These are phyloP conservation scores for Taiozyma onychis DNA, from an alignment of 1,139 yeast genomes.

Conservation along the genomic window DNA sequence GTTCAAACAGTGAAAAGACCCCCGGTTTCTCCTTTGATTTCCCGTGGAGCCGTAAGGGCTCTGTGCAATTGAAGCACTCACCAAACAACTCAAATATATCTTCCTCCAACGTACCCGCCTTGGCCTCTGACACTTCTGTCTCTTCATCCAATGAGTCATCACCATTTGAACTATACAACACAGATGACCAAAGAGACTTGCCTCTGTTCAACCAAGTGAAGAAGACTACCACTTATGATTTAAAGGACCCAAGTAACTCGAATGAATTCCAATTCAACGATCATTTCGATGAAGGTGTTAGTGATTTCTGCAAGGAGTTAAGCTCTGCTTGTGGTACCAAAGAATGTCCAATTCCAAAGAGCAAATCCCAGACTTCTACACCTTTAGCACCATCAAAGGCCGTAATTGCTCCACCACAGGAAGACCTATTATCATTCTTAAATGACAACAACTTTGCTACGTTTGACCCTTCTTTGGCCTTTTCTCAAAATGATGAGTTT, in stretches of 20 bases:
- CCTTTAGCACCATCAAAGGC: slow-evolving; percentile 7
- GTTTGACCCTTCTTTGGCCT: slow-evolving; percentile 48
- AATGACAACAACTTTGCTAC: slow-evolving; percentile 36
- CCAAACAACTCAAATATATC: slow-evolving; percentile 4
- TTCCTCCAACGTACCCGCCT: slow-evolving; percentile 18
- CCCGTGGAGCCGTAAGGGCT: slow-evolving; percentile 30
- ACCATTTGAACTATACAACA: slow-evolving; percentile 21
- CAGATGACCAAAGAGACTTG: slow-evolving; percentile 16
- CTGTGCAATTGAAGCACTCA: slow-evolving; percentile 6
- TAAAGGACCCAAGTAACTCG: background rate
- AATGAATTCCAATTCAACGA: slow-evolving; percentile 32
- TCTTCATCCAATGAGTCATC: slow-evolving; percentile 20
- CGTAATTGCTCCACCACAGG: background rate
- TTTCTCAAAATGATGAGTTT: slow-evolving; percentile 22
- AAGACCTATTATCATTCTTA: slow-evolving; percentile 38
- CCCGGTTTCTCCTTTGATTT: slow-evolving; percentile 35
- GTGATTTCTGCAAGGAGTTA: slow-evolving; percentile 68
- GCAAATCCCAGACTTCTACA: slow-evolving; percentile 22
- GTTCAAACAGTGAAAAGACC: slow-evolving; percentile 4
- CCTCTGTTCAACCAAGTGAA: slow-evolving; percentile 18
- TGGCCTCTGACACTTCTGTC: slow-evolving; percentile 20
- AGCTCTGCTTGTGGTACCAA: slow-evolving; percentile 83
- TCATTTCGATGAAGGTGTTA: slow-evolving; percentile 42
- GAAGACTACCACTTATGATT: slow-evolving; percentile 9
- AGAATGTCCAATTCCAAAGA: slow-evolving; percentile 60